Evolutionary conservation across 2,329 filamentous ascomycete species (phyloP).

Genomic region (Rutstroemia sydowiana): DNA sequence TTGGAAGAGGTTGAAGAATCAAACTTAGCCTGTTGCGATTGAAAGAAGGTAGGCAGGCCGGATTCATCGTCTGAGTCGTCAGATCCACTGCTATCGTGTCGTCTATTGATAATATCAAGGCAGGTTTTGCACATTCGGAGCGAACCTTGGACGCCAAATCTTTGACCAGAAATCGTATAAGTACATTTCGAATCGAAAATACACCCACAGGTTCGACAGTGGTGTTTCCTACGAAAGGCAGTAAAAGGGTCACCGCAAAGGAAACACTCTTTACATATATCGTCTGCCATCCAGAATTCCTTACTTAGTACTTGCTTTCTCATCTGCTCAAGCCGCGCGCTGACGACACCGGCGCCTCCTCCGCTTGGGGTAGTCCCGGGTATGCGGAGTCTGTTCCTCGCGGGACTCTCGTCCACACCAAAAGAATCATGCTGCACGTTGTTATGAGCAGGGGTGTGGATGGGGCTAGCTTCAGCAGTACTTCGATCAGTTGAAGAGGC

Average conservation of each 20-base stretch:
- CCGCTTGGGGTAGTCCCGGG: conserved; percentile 50
- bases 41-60: conserved; percentile 56
- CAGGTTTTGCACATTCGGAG: conserved; percentile 91
- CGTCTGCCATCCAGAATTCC: conserved; percentile 99
- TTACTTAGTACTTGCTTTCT: conserved; percentile 83
- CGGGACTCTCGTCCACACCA: conserved; percentile 33
- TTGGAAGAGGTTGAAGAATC: conserved; percentile 32
- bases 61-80: conserved; percentile 80
- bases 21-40: conserved; percentile 43
- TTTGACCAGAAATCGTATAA: conserved; percentile 76
- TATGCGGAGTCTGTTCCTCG: conserved; percentile 40
- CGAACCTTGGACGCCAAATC: conserved; percentile 78
- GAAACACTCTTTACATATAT: conserved; percentile 96
- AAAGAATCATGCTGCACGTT: conserved; percentile 52
- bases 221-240: conserved; percentile 91
- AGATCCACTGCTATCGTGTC: conserved; percentile 79
- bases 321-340: conserved; percentile 60
- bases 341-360: conserved; percentile 51
- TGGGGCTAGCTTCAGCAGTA: conserved; percentile 47
- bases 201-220: conserved; percentile 93
- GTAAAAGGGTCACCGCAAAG: conserved; percentile 85
- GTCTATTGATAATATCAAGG: conserved; percentile 80
- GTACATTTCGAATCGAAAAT: conserved; percentile 98
- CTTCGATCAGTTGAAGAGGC: conserved; percentile 53
- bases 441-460: conserved; percentile 52